These are phyloP conservation scores for Boletus pseudopeckii DNA, from an alignment of 768 basidiomycete genomes.

Conservation along the genomic window DNA sequence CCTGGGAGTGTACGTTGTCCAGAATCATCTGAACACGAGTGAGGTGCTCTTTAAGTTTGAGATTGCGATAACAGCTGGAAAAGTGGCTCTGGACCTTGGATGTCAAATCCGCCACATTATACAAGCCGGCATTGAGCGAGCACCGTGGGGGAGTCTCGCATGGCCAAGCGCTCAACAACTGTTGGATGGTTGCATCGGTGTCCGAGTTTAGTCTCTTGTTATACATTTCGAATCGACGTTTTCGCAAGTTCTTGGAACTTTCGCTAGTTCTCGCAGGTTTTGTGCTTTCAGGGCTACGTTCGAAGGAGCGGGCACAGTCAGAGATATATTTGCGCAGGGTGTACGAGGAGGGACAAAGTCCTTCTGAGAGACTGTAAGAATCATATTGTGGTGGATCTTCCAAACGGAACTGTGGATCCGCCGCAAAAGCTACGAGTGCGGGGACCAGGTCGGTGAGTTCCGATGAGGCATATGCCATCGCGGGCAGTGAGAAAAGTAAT, in stretches of 20 bases:
- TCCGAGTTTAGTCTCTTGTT: slow-evolving; percentile 6
- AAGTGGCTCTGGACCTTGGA: slow-evolving; percentile 4
- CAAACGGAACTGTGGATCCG: slow-evolving; percentile 3
- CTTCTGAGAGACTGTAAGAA: slow-evolving; percentile 12
- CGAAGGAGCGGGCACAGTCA: neutral
- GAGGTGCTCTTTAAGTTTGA: neutral
- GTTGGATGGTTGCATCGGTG: neutral
- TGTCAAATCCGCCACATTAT: slow-evolving; percentile 2
- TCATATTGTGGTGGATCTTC: slow-evolving; percentile 17
- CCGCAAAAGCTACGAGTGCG: slow-evolving; percentile 32
- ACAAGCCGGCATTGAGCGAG: neutral
- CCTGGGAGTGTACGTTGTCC: neutral
- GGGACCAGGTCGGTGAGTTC: slow-evolving; percentile 19
- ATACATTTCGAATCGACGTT: slow-evolving; percentile 7
- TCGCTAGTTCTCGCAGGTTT: neutral
- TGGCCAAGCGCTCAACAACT: slow-evolving; percentile 19
- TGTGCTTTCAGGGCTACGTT: slow-evolving; percentile 13
- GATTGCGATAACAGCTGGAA: neutral
- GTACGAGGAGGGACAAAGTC: neutral
- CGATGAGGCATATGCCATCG: slow-evolving; percentile 30
- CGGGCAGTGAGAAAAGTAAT: slow-evolving; percentile 32
- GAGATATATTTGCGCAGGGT: neutral
- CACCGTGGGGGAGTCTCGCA: slow-evolving; percentile 9
- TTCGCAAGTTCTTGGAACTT: neutral
- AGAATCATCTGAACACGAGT: slow-evolving; percentile 5